Evolutionary conservation across 371 early-diverging fungal species (phyloP).

Genomic region (Mucor sp.): DNA sequence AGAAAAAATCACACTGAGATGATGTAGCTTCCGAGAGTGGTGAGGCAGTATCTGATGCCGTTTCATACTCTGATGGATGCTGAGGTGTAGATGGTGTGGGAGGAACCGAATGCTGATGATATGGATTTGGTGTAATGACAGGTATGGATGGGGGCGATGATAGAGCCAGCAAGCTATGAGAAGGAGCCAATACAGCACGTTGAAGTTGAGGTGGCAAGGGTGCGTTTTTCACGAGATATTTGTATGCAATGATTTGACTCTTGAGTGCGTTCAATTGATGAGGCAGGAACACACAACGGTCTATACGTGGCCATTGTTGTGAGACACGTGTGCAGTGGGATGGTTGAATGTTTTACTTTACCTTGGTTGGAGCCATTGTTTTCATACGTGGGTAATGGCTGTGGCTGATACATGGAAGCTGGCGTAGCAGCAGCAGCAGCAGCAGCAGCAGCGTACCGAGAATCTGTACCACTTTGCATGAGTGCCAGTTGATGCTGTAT

Average conservation of each 20-base stretch:
- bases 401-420: neutral
- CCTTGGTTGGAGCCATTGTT: neutral
- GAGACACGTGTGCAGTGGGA: no score
- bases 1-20: neutral
- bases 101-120: neutral
- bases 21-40: neutral
- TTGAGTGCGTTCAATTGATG: slow-evolving; percentile 69
- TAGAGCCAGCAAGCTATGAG: neutral
- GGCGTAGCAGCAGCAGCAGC: neutral
- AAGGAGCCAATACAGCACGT: slow-evolving; percentile 61
- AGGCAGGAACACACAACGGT: slow-evolving; percentile 44
- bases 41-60: neutral
- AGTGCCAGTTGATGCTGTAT: slow-evolving; percentile 51
- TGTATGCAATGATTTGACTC: slow-evolving; percentile 77
- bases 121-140: neutral
- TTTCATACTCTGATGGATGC: neutral
- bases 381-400: no score
- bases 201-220: slow-evolving; percentile 73
- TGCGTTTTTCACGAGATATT: slow-evolving; percentile 71
- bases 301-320: neutral
- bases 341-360: neutral
- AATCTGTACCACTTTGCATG: neutral
- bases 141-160: slow-evolving; percentile 6
- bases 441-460: neutral
- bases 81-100: neutral